These are phyloP conservation scores for Setaria italica DNA, from an alignment of 202 grass and related monocot genomes.

Conservation along the genomic window DNA sequence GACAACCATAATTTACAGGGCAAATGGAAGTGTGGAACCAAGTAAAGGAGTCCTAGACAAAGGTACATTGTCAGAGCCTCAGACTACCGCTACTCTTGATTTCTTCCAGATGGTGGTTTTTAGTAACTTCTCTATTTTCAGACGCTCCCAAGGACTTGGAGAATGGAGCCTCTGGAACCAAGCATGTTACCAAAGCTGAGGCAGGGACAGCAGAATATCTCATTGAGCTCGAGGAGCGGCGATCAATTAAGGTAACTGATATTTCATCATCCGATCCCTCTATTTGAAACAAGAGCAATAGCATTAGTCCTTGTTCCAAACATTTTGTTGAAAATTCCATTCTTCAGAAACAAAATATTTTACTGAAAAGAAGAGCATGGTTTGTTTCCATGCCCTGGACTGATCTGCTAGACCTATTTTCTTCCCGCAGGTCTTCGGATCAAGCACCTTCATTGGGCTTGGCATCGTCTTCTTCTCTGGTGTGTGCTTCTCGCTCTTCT, in stretches of 20 bases:
- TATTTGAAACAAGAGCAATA: background rate
- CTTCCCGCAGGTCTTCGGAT: constrained; percentile 68
- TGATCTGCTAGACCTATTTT: background rate
- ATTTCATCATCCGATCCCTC: background rate
- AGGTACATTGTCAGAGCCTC: constrained; percentile 41
- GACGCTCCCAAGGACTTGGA: constrained; percentile 66
- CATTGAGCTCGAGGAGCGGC: constrained; percentile 72
- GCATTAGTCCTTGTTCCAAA: background rate
- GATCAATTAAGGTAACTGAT: constrained; percentile 82
- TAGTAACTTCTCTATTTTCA: constrained; percentile 39
- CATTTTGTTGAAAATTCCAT: background rate
- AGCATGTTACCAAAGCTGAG: constrained; percentile 60
- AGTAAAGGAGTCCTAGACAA: constrained; percentile 36
- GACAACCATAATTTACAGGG: constrained; percentile 39
- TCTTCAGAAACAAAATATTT: background rate
- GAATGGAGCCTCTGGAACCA: constrained; percentile 46
- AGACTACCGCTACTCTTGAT: background rate
- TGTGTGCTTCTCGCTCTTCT: constrained; percentile 93
- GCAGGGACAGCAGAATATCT: constrained; percentile 90
- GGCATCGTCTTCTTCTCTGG: constrained; percentile 88
- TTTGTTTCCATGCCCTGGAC: background rate
- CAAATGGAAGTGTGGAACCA: constrained; percentile 23
- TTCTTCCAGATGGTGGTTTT: constrained; percentile 14
- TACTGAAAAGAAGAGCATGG: background rate
- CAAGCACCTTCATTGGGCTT: constrained; percentile 73